Evolutionary conservation across 2,329 filamentous ascomycete genomes (phyloP).

Genomic region (Cladosporium sp.): DNA sequence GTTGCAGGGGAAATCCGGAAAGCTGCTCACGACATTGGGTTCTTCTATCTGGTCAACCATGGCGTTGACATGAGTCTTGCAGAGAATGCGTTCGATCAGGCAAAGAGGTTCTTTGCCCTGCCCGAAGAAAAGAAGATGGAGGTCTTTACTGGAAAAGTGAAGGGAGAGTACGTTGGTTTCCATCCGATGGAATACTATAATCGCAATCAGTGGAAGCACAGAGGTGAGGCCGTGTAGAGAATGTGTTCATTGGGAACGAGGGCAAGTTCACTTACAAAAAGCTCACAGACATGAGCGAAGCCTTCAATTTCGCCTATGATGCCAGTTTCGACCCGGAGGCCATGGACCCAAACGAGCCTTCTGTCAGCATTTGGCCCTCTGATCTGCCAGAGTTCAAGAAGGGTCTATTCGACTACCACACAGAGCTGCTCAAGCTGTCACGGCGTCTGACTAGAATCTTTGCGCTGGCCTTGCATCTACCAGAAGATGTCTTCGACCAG

Average conservation of each 20-base stretch:
- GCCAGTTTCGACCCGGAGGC: slow-evolving; percentile 20
- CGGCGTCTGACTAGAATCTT: slow-evolving; percentile 39
- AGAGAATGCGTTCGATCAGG: slow-evolving; percentile 34
- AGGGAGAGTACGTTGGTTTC: slow-evolving; percentile 34
- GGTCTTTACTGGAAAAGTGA: slow-evolving; percentile 40
- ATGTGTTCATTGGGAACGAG: slow-evolving; percentile 31
- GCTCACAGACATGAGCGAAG: slow-evolving; percentile 25
- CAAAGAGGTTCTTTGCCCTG: slow-evolving; percentile 41
- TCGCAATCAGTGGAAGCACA: slow-evolving; percentile 45
- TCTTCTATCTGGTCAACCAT: slow-evolving; percentile 41
- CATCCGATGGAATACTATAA: slow-evolving; percentile 42
- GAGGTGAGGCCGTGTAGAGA: slow-evolving; percentile 49
- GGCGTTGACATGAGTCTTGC: slow-evolving; percentile 30
- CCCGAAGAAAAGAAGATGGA: slow-evolving; percentile 45
- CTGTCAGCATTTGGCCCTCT: slow-evolving; percentile 29
- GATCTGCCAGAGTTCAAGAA: slow-evolving; percentile 36
- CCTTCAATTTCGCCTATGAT: slow-evolving; percentile 26
- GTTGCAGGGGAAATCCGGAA: slow-evolving; percentile 34
- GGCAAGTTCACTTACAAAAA: background rate
- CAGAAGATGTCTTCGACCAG: slow-evolving; percentile 39
- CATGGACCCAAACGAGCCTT: slow-evolving; percentile 13
- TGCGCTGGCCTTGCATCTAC: slow-evolving; percentile 39
- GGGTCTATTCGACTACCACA: slow-evolving; percentile 34
- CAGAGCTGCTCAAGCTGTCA: slow-evolving; percentile 34
- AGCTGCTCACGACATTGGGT: slow-evolving; percentile 40